Base-by-base conservation (phyloP, 805 yeast species). In the Wickerhamomyces queroliae region DNA sequence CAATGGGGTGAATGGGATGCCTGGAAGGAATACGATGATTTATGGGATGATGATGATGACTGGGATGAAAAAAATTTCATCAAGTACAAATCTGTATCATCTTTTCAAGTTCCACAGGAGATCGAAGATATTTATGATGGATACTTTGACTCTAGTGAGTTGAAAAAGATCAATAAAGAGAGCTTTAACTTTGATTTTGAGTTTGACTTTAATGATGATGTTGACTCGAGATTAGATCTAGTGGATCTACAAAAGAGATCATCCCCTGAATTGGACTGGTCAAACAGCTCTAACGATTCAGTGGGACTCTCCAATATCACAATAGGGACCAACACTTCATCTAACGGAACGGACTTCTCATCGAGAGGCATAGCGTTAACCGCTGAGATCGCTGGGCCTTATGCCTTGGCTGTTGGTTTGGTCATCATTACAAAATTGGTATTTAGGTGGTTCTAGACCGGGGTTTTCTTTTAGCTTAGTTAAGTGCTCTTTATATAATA, bases 1-100 rank as follows among this genome's bases (percentile, higher is more conserved):
- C 11, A 36, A 16, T 36, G 31, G 20, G 31, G 31, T 5, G 30
- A 36, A 19, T 36, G 38, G 38, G 38, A 36, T 27, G 33, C 13
- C 18, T 23, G 26, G 25, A 25, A 35, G 12, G 28, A 23, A 3
- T 18, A 13, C 20, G 26, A 22, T 16, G 20, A 23, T 5, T 13
- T 9, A 10, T 33, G 27, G 20, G 19, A 22, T 22, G 25, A 22
- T 8, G 27, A 23, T 21, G 23, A 32, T 33, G 35, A 22, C 12
- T 33, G 36, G 36, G 21, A 33, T 23, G 36, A 33, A 5, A 19
- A 30, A 7, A 30, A 18, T 12, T 28, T 28, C 20, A 28, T 28
- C 17, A 28, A 28, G 31, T 28, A 13, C 15, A n/a, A 28, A 17
- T 12, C 20, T 7, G 21, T 4, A n/a, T 24, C 21, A 12, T 11